Conservation (phyloP, 179 eudicot genomes). For the Beta corolliflora region DNA sequence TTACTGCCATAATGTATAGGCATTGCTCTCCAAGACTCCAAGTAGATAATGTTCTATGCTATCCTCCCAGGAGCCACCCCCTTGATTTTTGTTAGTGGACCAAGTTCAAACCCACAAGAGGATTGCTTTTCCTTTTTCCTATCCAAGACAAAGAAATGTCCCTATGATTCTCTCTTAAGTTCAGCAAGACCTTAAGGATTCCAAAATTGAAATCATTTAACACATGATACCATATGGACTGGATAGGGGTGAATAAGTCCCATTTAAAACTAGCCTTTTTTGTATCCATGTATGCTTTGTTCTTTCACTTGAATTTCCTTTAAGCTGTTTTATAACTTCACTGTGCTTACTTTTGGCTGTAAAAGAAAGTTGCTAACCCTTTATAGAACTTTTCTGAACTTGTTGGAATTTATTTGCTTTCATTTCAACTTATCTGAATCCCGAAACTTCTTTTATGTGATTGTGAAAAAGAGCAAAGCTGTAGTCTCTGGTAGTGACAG, state of each 20-base stretch:
- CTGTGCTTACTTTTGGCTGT: neutral
- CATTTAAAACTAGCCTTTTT: neutral
- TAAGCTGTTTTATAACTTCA: neutral
- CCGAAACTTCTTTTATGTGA: no score
- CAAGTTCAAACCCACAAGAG: neutral
- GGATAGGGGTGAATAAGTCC: neutral
- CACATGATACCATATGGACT: neutral
- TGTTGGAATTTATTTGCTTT: neutral
- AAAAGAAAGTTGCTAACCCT: neutral
- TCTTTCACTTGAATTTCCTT: neutral
- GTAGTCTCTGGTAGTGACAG: neutral
- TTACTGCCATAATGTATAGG: neutral
- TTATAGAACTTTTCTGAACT: neutral
- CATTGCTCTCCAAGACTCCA: neutral
- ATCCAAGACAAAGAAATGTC: neutral
- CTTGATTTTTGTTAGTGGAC: neutral
- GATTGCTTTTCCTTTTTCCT: neutral
- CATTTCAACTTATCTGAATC: neutral
- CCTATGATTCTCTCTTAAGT: neutral
- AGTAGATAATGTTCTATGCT: neutral
- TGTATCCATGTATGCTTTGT: neutral
- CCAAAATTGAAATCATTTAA: neutral
- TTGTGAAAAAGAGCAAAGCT: neutral
- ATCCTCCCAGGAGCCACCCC: neutral
- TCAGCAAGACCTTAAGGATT: neutral